Evolutionary conservation across 805 yeast genomes (phyloP).

Genomic region (Candida golubevii): DNA sequence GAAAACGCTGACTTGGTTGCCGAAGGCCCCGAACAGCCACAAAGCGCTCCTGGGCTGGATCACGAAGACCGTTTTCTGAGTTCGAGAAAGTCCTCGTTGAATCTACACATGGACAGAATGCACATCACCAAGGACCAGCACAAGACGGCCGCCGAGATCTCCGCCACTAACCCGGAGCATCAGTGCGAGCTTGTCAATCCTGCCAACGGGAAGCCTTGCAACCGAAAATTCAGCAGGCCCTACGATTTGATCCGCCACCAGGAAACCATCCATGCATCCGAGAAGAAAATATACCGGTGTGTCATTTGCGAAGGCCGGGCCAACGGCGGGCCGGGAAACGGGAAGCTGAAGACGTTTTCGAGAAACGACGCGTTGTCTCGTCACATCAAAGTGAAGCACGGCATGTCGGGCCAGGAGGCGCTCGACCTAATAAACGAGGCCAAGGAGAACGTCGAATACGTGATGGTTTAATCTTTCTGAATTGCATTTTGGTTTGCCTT

Average conservation of each 20-base stretch:
- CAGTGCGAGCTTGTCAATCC: slow-evolving; percentile 60
- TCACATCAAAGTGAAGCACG: slow-evolving; percentile 76
- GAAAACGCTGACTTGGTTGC: neutral
- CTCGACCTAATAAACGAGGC: slow-evolving; percentile 68
- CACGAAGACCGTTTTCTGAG: neutral
- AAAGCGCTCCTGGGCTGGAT: neutral
- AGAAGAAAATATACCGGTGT: slow-evolving; percentile 43
- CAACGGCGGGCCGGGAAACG: slow-evolving; percentile 48
- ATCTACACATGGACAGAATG: slow-evolving; percentile 1
- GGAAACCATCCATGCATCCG: slow-evolving; percentile 45
- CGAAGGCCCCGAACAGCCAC: neutral
- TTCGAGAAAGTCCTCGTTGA: slow-evolving; percentile 1
- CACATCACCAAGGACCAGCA: slow-evolving; percentile 10
- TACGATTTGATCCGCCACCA: slow-evolving; percentile 45
- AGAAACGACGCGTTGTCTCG: slow-evolving; percentile 45
- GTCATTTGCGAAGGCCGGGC: slow-evolving; percentile 44
- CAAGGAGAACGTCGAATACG: slow-evolving; percentile 70
- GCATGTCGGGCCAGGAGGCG: slow-evolving; percentile 62
- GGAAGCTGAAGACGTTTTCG: slow-evolving; percentile 43
- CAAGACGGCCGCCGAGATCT: slow-evolving; percentile 29
- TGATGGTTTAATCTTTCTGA: slow-evolving; percentile 11
- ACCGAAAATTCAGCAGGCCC: slow-evolving; percentile 77
- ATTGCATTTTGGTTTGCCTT: neutral
- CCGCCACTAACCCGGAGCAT: slow-evolving; percentile 40
- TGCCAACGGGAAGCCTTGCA: slow-evolving; percentile 58